Evolutionary conservation across 2,329 filamentous ascomycete species (phyloP).

Genomic region (Berkeleyomyces basicola): DNA sequence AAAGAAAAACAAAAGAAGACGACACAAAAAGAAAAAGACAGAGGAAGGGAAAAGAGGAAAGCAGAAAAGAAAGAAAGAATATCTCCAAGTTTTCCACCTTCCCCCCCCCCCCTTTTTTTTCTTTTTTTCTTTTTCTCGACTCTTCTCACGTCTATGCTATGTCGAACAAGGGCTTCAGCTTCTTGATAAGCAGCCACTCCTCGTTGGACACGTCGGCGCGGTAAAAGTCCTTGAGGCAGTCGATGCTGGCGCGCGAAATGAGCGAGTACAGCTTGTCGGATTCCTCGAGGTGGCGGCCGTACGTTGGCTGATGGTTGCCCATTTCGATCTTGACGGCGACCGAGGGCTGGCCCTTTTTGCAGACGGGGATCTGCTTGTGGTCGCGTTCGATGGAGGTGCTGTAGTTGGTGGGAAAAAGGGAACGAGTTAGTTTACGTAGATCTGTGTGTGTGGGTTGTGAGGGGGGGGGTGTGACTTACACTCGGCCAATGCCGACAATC

Average conservation of each 20-base stretch:
- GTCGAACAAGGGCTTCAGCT: constrained; percentile 89
- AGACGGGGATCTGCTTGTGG: constrained; percentile 82
- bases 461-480: constrained; percentile 45
- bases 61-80: too few species aligned
- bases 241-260: constrained; percentile 76
- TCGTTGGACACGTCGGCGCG: constrained; percentile 73
- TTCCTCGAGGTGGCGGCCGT: constrained; percentile 90
- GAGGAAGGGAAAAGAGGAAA: neutral
- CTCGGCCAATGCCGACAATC: constrained; percentile 71
- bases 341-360: constrained; percentile 93
- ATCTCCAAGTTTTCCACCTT: neutral
- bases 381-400: constrained; percentile 95
- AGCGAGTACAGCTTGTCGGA: constrained; percentile 73
- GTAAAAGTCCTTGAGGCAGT: constrained; percentile 94
- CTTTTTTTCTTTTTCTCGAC: neutral
- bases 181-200: constrained; percentile 88
- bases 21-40: neutral
- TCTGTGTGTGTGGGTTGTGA: neutral
- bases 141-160: constrained; percentile 38
- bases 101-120: neutral
- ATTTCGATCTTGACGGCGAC: constrained; percentile 96
- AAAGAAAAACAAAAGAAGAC: neutral
- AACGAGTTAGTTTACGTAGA: constrained; percentile 17
- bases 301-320: constrained; percentile 79
- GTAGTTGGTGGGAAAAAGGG: constrained; percentile 11